phyloP scores from a whole-genome alignment of 78 protist genomes.

The Reticulomyxa filosa region DNA sequence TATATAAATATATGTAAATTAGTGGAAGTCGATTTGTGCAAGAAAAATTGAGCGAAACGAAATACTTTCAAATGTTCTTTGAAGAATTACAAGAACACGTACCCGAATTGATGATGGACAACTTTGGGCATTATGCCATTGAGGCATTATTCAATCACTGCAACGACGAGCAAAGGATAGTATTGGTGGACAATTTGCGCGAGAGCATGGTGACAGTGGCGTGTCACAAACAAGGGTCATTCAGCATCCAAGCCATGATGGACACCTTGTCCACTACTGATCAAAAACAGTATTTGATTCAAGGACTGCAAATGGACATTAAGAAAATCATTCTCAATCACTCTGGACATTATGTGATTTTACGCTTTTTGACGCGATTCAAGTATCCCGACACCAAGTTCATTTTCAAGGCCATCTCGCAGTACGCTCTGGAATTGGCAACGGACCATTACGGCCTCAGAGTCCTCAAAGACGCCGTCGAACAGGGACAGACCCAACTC shows the following conservation, averaged over 20 bases:
- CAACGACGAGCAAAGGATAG: neutral
- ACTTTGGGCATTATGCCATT: neutral
- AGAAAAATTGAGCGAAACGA: neutral
- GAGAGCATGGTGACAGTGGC: neutral
- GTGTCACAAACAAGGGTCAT: neutral
- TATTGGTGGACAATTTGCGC: neutral
- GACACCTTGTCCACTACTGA: neutral
- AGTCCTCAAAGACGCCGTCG: neutral
- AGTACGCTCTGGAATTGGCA: neutral
- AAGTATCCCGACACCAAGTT: neutral
- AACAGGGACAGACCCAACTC: too few relatives aligned
- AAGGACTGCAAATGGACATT: neutral
- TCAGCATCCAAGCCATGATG: neutral
- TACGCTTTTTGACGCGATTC: neutral
- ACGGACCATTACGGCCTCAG: neutral
- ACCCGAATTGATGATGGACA: neutral
- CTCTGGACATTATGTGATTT: neutral
- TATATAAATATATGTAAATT: too few relatives aligned
- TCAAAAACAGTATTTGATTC: neutral
- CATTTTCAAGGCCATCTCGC: neutral
- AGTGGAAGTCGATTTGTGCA: neutral
- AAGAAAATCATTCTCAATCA: neutral
- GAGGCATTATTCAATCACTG: neutral
- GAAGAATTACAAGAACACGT: neutral
- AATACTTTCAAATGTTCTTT: neutral